These are phyloP conservation scores for Trichoderma atrobrunneum DNA, from an alignment of 2,329 filamentous ascomycete species.

Conservation along the genomic window DNA sequence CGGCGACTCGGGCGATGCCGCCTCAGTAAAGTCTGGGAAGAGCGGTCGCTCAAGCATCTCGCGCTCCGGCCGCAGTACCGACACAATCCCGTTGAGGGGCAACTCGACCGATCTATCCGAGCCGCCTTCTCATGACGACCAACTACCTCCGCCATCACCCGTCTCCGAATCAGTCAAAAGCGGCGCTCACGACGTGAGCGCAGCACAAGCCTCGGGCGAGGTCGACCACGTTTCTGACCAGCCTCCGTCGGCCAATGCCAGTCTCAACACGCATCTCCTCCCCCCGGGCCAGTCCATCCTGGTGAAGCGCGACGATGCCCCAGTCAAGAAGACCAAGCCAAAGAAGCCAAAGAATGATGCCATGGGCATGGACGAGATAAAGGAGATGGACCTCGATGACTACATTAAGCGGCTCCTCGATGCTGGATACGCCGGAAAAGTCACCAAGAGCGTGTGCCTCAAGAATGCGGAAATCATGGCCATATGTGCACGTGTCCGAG, in stretches of 20 bases:
- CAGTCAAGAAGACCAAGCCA: conserved; percentile 48
- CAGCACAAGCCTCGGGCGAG: conserved; percentile 82
- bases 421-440: conserved; percentile 92
- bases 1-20: conserved; percentile 65
- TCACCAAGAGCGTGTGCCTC: conserved; percentile 94
- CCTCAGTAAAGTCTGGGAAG: conserved; percentile 69
- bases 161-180: conserved; percentile 74
- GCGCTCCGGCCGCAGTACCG: conserved; percentile 44
- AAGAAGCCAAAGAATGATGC: conserved; percentile 45
- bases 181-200: conserved; percentile 71
- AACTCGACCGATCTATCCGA: conserved; percentile 43
- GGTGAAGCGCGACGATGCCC: conserved; percentile 72
- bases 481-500: conserved; percentile 84
- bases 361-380: conserved; percentile 86
- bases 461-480: conserved; percentile 97
- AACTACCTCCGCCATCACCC: conserved; percentile 74
- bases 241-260: conserved; percentile 66
- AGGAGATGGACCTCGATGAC: conserved; percentile 91
- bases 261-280: conserved; percentile 57
- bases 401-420: conserved; percentile 94
- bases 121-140: conserved; percentile 48
- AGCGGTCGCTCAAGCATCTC: conserved; percentile 54
- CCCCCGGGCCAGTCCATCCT: conserved; percentile 87
- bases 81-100: conserved; percentile 41
- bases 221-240: conserved; percentile 93